Conservation (phyloP, 1,284 basidiomycete species). For the Rhodotorula sp. region DNA sequence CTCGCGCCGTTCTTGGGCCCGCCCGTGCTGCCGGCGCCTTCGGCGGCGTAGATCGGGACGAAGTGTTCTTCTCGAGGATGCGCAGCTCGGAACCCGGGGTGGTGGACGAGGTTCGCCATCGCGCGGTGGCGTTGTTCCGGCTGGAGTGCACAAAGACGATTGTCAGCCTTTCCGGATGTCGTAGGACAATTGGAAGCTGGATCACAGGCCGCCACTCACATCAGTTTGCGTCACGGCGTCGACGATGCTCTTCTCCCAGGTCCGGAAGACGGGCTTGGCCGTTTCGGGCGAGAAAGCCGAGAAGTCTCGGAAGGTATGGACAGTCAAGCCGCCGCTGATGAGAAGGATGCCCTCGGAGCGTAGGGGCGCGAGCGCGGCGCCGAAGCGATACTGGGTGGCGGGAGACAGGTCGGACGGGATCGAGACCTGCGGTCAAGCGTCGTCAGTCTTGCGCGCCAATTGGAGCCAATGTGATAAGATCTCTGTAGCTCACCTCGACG, state of each 20-base stretch:
- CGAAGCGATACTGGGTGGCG: conserved; percentile 64
- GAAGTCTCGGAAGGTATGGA: conserved; percentile 65
- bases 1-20: conserved; percentile 19
- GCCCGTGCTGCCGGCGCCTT: conserved; percentile 61
- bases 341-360: conserved; percentile 67
- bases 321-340: conserved; percentile 64
- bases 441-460: conserved; percentile 50
- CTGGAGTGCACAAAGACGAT: conserved; percentile 43
- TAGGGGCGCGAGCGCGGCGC: conserved; percentile 62
- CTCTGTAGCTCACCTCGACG: conserved; percentile 17
- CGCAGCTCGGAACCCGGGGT: conserved; percentile 62
- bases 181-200: background rate
- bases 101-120: conserved; percentile 58
- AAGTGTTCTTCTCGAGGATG: conserved; percentile 73
- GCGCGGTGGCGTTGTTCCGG: conserved; percentile 53
- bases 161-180: background rate
- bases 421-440: conserved; percentile 56
- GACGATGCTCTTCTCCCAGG: conserved; percentile 63
- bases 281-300: conserved; percentile 58
- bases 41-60: conserved; percentile 65
- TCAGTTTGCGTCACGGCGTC: conserved; percentile 58
- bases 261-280: conserved; percentile 52
- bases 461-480: no score
- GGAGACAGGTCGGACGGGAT: conserved; percentile 64
- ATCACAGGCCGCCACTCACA: conserved; percentile 50